Evolutionary conservation across 305 asterid genomes (phyloP), one percentile per base, ranked within the genome.

Genomic region (Solanum hybrid): DNA sequence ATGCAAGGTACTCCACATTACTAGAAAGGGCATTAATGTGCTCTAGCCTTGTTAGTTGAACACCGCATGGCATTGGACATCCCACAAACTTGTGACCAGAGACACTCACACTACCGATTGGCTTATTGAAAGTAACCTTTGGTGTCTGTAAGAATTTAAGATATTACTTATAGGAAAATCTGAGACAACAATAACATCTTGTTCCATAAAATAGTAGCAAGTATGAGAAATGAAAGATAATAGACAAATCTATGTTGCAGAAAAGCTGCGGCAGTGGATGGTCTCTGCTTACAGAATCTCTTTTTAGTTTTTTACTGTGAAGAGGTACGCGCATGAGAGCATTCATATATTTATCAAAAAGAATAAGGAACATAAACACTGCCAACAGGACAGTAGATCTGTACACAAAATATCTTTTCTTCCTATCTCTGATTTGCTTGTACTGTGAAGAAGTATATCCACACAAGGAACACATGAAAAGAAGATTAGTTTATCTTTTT

Each of bases 41-140:
- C 41, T 88, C 70, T 65, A 94, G 90, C 91, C 98, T 92, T 27
- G 99, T 97, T 84, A 96, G 68, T 87, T 97, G 98, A 65, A 96
- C 96, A 45, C 99, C 99, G 85, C 99, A 95, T 9, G 99, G 98
- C 99, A 95, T 96, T 86, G 99, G 98, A 91, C 98, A 96, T 38
- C 99, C 99, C 87, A 97, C 97, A 75, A 97, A 95, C 93, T 97
- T 97, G 94, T 97, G 99, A 20, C 98, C 98, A 26, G 99, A 97
- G 41, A 97, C 99, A 39, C 98, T 96, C 26, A 96, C 98, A 86
- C 98, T 97, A 89, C 99, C 99, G 32, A 97, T 97, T 37, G 99
- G 99, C 93, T 97, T 96, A 93, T 95, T 95, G 96, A 97, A 97
- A 37, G 93, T 65, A 34, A 97, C 98, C 89, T 95, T 95, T 29